These are phyloP conservation scores for Candida freyschussii DNA, from an alignment of 1,139 yeast genomes.

Conservation along the genomic window DNA sequence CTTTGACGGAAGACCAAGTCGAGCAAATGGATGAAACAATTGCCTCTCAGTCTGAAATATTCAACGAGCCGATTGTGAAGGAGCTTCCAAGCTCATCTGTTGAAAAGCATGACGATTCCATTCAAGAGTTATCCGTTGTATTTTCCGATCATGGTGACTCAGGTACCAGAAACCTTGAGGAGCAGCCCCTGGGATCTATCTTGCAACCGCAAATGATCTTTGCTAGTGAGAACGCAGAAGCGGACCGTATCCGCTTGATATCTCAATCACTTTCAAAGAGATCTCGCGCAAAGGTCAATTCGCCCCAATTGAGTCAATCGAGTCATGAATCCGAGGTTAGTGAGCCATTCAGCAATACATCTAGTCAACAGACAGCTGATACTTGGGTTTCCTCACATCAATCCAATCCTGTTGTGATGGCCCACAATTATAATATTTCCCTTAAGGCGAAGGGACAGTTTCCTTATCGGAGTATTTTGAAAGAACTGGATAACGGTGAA, in stretches of 20 bases:
- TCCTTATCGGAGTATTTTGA: slow-evolving; percentile 39
- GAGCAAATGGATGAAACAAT: slow-evolving; percentile 13
- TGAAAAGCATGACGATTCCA: no score
- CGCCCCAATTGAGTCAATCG: slow-evolving; percentile 20
- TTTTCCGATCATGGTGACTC: slow-evolving; percentile 2
- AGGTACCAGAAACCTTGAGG: no score
- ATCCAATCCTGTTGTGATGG: no score
- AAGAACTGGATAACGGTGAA: slow-evolving; percentile 38
- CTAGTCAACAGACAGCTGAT: slow-evolving; percentile 7
- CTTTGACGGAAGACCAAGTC: slow-evolving; percentile 7
- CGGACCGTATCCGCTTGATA: slow-evolving; percentile 10
- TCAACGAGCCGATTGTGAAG: slow-evolving; percentile 6
- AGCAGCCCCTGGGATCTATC: slow-evolving; percentile 10
- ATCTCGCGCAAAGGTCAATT: slow-evolving; percentile 3
- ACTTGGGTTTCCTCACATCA: slow-evolving; percentile 4
- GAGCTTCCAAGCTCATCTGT: not conserved
- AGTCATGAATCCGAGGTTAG: slow-evolving; percentile 23
- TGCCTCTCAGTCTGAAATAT: slow-evolving; percentile 14
- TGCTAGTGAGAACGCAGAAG: slow-evolving; percentile 9
- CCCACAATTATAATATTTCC: slow-evolving; percentile 35
- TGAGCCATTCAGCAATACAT: slow-evolving; percentile 19
- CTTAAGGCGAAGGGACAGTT: slow-evolving; percentile 31
- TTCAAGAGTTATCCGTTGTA: not conserved
- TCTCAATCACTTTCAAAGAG: slow-evolving; percentile 3
- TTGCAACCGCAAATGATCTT: slow-evolving; percentile 13